Percentiles rank a stretch among this genome's conserved stretches.
Conservation (phyloP, 164 flowering plant genomes). For the Macadamia tetraphylla region DNA sequence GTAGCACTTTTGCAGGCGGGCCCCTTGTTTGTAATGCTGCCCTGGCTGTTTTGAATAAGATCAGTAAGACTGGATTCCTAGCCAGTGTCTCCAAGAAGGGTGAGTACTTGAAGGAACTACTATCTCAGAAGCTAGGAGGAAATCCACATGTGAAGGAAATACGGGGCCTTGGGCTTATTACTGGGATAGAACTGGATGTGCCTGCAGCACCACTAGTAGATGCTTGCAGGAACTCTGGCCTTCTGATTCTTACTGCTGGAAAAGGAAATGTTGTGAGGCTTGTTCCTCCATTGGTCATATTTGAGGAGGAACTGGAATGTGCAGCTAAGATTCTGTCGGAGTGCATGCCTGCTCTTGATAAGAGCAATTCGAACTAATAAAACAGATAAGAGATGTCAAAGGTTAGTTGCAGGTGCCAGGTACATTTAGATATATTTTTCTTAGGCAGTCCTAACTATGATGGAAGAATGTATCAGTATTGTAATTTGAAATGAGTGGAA, state of each 20-base stretch:
- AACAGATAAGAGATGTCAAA: not conserved
- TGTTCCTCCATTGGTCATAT: conserved; percentile 82
- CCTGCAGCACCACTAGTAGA: conserved; percentile 69
- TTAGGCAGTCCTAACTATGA: no score
- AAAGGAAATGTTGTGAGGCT: conserved; percentile 85
- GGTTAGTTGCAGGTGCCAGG: not conserved
- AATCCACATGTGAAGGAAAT: conserved; percentile 69
- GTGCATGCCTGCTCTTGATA: conserved; percentile 48
- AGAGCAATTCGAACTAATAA: conserved; percentile 12
- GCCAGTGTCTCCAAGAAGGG: conserved; percentile 64
- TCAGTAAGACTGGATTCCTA: conserved; percentile 57
- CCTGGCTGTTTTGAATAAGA: conserved; percentile 54
- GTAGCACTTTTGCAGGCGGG: conserved; percentile 85
- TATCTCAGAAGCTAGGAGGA: conserved; percentile 45
- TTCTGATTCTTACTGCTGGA: conserved; percentile 79
- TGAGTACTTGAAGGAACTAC: conserved; percentile 37
- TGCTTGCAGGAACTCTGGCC: conserved; percentile 69
- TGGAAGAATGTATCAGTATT: no score
- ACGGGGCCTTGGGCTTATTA: conserved; percentile 70
- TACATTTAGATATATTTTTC: no score
- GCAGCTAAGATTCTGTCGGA: conserved; percentile 50
- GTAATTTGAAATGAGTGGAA: no score
- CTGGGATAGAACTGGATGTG: conserved; percentile 81
- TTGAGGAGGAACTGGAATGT: conserved; percentile 54
- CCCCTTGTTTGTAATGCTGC: conserved; percentile 75